phyloP scores from a whole-genome alignment of 306 rosid genomes.

The Cicer chorassanicum region DNA sequence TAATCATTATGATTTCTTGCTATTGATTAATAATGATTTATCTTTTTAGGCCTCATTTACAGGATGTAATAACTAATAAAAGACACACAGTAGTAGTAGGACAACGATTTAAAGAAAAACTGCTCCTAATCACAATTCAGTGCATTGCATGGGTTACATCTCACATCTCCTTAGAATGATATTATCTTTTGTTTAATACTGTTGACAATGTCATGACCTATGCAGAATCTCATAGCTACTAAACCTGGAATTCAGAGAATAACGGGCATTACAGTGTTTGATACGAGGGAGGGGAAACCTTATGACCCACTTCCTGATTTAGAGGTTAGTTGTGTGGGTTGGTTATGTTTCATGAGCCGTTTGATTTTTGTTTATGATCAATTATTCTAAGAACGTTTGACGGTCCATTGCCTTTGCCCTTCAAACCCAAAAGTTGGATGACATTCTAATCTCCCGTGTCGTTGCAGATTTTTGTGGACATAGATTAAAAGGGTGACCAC shows the following conservation, averaged over 20 bases:
- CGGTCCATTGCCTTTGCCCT: slow-evolving; percentile 25
- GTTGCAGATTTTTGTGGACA: slow-evolving; percentile 84
- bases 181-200: slow-evolving; percentile 24
- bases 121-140: slow-evolving; percentile 22
- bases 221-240: slow-evolving; percentile 89
- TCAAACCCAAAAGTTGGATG: slow-evolving; percentile 18
- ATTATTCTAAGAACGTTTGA: slow-evolving; percentile 1
- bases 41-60: slow-evolving; percentile 29
- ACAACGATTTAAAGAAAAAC: neutral
- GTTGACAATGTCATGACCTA: slow-evolving; percentile 33
- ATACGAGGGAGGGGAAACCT: slow-evolving; percentile 71
- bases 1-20: slow-evolving; percentile 14
- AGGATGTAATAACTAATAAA: slow-evolving; percentile 19
- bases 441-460: slow-evolving; percentile 42
- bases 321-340: slow-evolving; percentile 64
- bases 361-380: slow-evolving; percentile 6
- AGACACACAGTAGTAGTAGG: slow-evolving; percentile 13
- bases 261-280: slow-evolving; percentile 75
- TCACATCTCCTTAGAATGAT: slow-evolving; percentile 20
- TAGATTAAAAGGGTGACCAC: slow-evolving; percentile 53
- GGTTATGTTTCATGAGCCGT: slow-evolving; percentile 25
- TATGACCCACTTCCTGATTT: slow-evolving; percentile 84
- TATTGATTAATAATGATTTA: neutral
- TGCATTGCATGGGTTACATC: slow-evolving; percentile 36
- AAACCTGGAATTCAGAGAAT: slow-evolving; percentile 95